A percentile compares a stretch with the other conserved stretches of the same genome.
phyloP scores from a whole-genome alignment of 305 asterid genomes.

The Fraxinus albicans region DNA sequence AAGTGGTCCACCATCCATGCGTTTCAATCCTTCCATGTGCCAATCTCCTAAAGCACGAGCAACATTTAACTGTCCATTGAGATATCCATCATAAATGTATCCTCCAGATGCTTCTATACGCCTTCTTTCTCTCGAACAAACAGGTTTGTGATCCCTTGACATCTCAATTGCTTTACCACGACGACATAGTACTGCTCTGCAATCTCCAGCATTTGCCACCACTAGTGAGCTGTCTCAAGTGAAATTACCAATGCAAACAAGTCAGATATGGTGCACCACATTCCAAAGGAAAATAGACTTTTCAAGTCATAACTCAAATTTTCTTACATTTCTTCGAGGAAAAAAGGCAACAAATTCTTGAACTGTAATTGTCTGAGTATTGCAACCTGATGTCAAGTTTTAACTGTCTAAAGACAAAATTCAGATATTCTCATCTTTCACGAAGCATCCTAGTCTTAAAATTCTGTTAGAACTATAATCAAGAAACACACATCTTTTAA shows the following conservation, averaged over 20 bases:
- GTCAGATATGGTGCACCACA: neutral
- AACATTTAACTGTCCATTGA: slow-evolving; percentile 90
- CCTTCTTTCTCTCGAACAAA: slow-evolving; percentile 51
- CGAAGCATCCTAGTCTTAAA: neutral
- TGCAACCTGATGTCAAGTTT: neutral
- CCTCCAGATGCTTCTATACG: slow-evolving; percentile 98
- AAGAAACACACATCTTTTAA: neutral
- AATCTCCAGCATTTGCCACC: slow-evolving; percentile 98
- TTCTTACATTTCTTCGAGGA: neutral
- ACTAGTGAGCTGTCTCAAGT: slow-evolving; percentile 57
- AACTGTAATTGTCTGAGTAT: neutral
- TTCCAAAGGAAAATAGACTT: neutral
- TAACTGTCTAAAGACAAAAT: neutral
- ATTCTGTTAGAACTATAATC: neutral
- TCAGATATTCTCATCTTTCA: neutral
- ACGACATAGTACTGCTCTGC: slow-evolving; percentile 95
- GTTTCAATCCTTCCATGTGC: slow-evolving; percentile 92
- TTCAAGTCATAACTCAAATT: neutral
- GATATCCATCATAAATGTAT: slow-evolving; percentile 77
- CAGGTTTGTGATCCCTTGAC: slow-evolving; percentile 94
- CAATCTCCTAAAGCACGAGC: slow-evolving; percentile 98
- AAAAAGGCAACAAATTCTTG: neutral
- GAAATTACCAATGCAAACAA: neutral
- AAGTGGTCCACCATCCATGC: slow-evolving; percentile 75
- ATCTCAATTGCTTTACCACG: slow-evolving; percentile 94